phyloP scores from a whole-genome alignment of 2,329 filamentous ascomycete species.

The Aspergillus eucalypticola region DNA sequence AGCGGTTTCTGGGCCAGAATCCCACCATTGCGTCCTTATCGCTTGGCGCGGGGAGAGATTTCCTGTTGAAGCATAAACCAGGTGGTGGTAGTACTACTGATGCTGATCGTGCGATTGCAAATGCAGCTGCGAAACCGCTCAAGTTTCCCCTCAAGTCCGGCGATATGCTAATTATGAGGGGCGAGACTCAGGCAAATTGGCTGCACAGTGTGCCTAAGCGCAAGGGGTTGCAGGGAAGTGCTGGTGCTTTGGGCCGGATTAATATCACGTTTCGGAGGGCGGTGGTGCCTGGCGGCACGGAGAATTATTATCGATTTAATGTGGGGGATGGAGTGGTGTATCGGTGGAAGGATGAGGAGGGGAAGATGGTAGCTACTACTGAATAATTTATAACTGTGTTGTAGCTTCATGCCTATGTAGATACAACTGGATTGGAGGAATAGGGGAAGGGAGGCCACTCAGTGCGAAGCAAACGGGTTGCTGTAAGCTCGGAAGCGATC shows the following conservation, averaged over 20 bases:
- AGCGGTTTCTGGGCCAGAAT: constrained; percentile 68
- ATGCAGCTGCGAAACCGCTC: constrained; percentile 42
- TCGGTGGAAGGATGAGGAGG: constrained; percentile 60
- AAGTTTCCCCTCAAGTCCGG: constrained; percentile 63
- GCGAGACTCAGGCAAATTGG: constrained; percentile 73
- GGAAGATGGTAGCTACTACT: constrained; percentile 22
- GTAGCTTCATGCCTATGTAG: too few species aligned
- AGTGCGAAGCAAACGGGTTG: constrained; percentile 10
- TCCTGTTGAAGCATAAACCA: constrained; percentile 77
- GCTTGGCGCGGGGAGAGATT: constrained; percentile 71
- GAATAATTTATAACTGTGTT: background rate
- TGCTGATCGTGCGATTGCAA: constrained; percentile 4
- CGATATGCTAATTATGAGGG: constrained; percentile 79
- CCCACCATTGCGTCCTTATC: constrained; percentile 75
- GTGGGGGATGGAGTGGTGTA: constrained; percentile 70
- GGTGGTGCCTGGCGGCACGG: constrained; percentile 69
- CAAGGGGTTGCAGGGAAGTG: constrained; percentile 56
- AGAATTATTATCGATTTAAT: constrained; percentile 85
- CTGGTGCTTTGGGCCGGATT: constrained; percentile 62
- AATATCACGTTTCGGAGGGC: constrained; percentile 79
- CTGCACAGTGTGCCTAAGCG: constrained; percentile 76
- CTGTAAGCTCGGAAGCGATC: constrained; percentile 14
- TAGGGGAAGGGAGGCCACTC: background rate
- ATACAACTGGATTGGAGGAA: background rate
- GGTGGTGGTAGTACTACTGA: constrained; percentile 39